Conservation (phyloP, 768 basidiomycete species). For the Lentinula sp. region DNA sequence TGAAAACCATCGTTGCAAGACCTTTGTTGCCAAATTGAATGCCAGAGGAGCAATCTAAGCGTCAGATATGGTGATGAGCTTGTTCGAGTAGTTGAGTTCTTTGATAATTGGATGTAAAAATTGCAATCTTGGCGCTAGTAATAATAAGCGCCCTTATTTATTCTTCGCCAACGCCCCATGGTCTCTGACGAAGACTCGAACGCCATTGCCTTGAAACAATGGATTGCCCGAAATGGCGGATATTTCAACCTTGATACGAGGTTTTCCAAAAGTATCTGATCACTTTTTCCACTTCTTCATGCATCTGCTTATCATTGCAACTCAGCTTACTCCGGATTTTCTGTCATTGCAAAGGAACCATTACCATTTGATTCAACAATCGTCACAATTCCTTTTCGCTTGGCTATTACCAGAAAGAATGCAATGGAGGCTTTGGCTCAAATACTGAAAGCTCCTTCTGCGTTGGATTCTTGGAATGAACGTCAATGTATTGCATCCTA, state of each 20-base stretch:
- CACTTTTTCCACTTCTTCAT: neutral
- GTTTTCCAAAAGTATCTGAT: neutral
- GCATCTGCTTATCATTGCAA: neutral
- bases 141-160: neutral
- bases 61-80: too few species aligned
- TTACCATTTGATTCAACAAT: conserved; percentile 46
- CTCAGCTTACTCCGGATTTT: conserved; percentile 38
- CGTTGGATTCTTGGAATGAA: conserved; percentile 43
- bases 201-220: neutral
- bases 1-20: too few species aligned
- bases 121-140: too few species aligned
- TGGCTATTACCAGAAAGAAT: conserved; percentile 54
- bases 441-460: conserved; percentile 24
- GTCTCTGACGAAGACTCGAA: neutral
- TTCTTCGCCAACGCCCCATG: neutral
- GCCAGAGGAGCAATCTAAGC: too few species aligned
- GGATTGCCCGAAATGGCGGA: neutral
- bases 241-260: neutral
- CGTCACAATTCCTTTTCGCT: conserved; percentile 61
- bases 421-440: conserved; percentile 37
- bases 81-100: too few species aligned
- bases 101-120: too few species aligned
- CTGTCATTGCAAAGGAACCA: conserved; percentile 41
- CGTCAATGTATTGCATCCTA: conserved; percentile 68
- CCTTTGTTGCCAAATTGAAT: too few species aligned